Percentiles rank a stretch among this genome's conserved stretches.
phyloP scores from a whole-genome alignment of 192 early-diverging fungal genomes.

The Backusella sp. region DNA sequence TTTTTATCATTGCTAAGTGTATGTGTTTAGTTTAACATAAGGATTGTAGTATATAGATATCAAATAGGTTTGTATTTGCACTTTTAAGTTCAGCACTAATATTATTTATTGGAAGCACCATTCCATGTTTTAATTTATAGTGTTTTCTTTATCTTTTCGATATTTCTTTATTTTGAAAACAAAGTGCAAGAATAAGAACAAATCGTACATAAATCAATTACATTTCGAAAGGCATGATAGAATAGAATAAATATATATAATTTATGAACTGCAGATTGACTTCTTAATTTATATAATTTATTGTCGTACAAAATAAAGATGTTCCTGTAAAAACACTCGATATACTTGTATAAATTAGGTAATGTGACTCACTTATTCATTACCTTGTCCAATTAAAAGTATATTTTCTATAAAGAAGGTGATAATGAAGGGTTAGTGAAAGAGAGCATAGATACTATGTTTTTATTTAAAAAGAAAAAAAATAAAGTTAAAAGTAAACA shows the following conservation, averaged over 20 bases:
- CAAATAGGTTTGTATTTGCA: too few relatives aligned
- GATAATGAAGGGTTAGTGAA: not conserved
- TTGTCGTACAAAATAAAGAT: not conserved
- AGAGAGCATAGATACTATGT: not conserved
- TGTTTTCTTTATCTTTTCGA: too few relatives aligned
- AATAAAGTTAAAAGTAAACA: not conserved
- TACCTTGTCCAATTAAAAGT: not conserved
- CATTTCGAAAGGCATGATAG: not conserved
- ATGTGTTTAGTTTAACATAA: too few relatives aligned
- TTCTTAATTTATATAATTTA: not conserved
- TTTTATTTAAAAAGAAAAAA: not conserved
- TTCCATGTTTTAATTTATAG: too few relatives aligned
- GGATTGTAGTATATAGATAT: too few relatives aligned
- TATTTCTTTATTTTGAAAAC: too few relatives aligned
- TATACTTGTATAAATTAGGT: not conserved
- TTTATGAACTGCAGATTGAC: not conserved
- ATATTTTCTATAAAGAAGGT: not conserved
- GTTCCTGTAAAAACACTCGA: not conserved
- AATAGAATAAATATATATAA: not conserved
- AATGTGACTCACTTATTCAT: conserved; percentile 2
- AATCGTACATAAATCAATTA: not conserved
- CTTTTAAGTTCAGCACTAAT: too few relatives aligned
- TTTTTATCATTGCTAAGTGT: too few relatives aligned
- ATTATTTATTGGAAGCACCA: too few relatives aligned
- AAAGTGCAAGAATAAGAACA: not conserved